Conservation (phyloP, 306 rosid species). For the Pterocarpus macrocarpus region DNA sequence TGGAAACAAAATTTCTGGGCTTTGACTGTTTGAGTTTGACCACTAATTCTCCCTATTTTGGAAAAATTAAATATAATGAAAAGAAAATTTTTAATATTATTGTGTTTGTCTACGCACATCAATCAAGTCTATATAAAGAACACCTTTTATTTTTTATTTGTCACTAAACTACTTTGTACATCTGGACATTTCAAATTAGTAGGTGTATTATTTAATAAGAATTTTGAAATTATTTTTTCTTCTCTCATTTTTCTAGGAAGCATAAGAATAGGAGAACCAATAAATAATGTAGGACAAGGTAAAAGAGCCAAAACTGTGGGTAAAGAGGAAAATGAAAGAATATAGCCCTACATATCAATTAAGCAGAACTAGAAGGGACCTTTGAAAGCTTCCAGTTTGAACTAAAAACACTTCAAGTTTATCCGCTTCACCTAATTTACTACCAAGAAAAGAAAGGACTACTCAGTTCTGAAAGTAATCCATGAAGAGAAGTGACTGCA, state of each 20-base stretch:
- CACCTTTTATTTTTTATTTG: neutral
- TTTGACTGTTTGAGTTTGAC: slow-evolving; percentile 41
- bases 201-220: neutral
- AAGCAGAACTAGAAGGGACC: slow-evolving; percentile 6
- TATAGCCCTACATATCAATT: slow-evolving; percentile 25
- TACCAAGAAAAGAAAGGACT: slow-evolving; percentile 49
- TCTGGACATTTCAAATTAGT: slow-evolving; percentile 9
- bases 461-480: slow-evolving; percentile 33
- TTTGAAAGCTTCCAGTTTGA: slow-evolving; percentile 39
- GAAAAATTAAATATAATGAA: neutral
- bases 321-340: slow-evolving; percentile 14
- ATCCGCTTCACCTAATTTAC: slow-evolving; percentile 35
- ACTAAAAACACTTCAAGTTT: slow-evolving; percentile 30
- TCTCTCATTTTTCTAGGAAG: neutral
- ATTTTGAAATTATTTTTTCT: neutral
- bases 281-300: slow-evolving; percentile 20
- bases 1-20: slow-evolving; percentile 28
- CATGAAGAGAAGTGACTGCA: slow-evolving; percentile 36
- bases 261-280: slow-evolving; percentile 3
- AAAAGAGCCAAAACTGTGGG: slow-evolving; percentile 38
- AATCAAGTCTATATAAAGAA: neutral
- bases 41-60: neutral
- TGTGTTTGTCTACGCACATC: neutral
- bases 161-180: neutral
- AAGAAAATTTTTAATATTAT: neutral